phyloP scores from a whole-genome alignment of 108 stramenopile genomes.

The Cyclotella kingstonii region DNA sequence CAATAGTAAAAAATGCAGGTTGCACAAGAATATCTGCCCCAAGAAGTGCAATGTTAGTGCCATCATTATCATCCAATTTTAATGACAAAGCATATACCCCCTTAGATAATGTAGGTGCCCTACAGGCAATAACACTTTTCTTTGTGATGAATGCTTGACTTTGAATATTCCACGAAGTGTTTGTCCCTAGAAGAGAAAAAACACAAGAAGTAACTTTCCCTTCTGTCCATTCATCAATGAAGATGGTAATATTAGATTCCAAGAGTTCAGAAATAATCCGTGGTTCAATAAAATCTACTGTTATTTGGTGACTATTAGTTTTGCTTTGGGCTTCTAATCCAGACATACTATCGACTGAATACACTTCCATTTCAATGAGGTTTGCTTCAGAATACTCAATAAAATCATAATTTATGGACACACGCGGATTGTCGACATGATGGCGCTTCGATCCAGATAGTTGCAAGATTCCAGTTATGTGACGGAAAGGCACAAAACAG shows the following conservation, averaged over 20 bases:
- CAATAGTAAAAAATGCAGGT: neutral
- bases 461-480: neutral
- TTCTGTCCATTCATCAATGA: neutral
- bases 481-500: neutral
- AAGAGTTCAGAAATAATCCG: neutral
- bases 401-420: neutral
- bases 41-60: neutral
- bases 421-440: neutral
- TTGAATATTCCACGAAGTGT: neutral
- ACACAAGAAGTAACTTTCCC: neutral
- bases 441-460: neutral
- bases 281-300: conserved; percentile 7
- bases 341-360: neutral
- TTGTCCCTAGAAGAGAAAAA: neutral
- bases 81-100: neutral
- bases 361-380: too few relatives aligned
- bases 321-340: neutral
- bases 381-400: too few relatives aligned
- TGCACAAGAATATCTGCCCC: neutral
- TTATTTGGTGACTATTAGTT: neutral
- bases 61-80: neutral
- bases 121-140: neutral
- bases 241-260: neutral
- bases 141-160: neutral
- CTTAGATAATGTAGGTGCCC: neutral